Conservation (phyloP, 2,329 filamentous ascomycete species). For the Verticillium tricorpus region DNA sequence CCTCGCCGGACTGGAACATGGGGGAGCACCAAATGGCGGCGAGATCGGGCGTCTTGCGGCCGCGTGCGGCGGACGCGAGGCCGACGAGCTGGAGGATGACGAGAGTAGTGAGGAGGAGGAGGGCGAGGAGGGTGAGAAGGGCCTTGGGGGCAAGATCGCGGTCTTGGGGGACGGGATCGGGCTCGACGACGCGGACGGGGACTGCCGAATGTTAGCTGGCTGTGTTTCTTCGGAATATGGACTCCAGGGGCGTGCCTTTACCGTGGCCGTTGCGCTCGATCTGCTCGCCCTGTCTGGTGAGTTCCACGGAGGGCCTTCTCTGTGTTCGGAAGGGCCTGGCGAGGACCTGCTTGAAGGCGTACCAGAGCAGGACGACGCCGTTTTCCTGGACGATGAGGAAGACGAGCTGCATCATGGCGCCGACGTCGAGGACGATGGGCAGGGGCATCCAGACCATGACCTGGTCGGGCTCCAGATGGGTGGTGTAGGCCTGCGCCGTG, state of each 20-base stretch:
- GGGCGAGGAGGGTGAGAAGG: slow-evolving; percentile 7
- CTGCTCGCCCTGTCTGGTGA: not conserved
- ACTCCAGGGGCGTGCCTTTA: not conserved
- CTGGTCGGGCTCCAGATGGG: slow-evolving; percentile 8
- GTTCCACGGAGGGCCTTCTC: not conserved
- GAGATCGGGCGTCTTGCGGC: not conserved
- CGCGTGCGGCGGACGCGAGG: slow-evolving; percentile 5
- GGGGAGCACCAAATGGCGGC: slow-evolving; percentile 12
- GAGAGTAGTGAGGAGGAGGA: slow-evolving; percentile 5
- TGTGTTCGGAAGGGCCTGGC: not conserved
- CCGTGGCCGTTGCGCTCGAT: not conserved
- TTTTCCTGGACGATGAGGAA: slow-evolving; percentile 10
- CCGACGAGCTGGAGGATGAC: slow-evolving; percentile 10
- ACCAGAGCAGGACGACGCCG: slow-evolving; percentile 5
- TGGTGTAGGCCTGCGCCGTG: slow-evolving; percentile 12
- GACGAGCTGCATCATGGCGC: slow-evolving; percentile 14
- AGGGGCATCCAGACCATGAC: slow-evolving; percentile 13
- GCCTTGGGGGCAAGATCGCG: slow-evolving; percentile 8
- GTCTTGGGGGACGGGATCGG: slow-evolving; percentile 3
- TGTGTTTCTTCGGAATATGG: not conserved
- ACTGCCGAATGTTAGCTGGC: not conserved
- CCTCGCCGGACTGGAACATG: slow-evolving; percentile 8
- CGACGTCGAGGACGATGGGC: slow-evolving; percentile 11
- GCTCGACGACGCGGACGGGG: slow-evolving; percentile 1
- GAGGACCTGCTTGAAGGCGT: slow-evolving; percentile 4